phyloP scores from a whole-genome alignment of 139 green algal species.

The Chlamydomonas sp. region DNA sequence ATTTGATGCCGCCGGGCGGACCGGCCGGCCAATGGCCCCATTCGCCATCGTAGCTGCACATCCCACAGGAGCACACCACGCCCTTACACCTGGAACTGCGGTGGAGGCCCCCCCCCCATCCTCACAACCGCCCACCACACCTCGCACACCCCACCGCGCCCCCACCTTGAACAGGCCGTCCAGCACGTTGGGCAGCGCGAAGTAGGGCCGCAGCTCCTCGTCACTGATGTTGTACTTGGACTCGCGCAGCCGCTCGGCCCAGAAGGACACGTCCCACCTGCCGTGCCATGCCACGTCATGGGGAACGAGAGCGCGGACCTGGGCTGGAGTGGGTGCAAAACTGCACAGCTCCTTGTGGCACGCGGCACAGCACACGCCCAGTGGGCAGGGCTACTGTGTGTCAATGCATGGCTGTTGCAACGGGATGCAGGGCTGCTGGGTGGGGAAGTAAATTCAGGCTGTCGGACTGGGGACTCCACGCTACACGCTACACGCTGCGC shows the following conservation, averaged over 20 bases:
- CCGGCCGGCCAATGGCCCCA: too few species aligned
- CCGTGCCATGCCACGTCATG: too few species aligned
- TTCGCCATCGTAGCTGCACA: not conserved
- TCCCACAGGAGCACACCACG: not conserved
- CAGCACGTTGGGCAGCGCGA: conserved; percentile 91
- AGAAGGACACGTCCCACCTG: conserved; percentile 93
- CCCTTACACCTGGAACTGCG: not conserved
- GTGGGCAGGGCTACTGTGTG: too few species aligned
- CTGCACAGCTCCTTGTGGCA: too few species aligned
- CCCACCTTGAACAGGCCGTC: conserved; percentile 85
- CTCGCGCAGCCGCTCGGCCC: conserved; percentile 90
- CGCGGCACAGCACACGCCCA: too few species aligned
- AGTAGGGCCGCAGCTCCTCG: conserved; percentile 95
- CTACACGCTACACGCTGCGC: too few species aligned
- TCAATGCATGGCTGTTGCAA: too few species aligned
- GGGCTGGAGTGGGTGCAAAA: not conserved
- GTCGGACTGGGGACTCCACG: too few species aligned
- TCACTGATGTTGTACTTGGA: conserved; percentile 88
- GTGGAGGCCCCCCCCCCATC: not conserved
- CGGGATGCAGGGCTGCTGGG: too few species aligned
- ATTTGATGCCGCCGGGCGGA: too few species aligned
- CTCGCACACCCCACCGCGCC: not conserved
- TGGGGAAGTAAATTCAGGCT: too few species aligned
- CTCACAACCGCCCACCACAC: not conserved
- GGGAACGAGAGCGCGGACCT: not conserved